Percentiles rank a stretch among this genome's conserved stretches.
These are phyloP conservation scores for Pyrenula aspistea DNA, from an alignment of 495 filamentous ascomycete species.

Conservation along the genomic window DNA sequence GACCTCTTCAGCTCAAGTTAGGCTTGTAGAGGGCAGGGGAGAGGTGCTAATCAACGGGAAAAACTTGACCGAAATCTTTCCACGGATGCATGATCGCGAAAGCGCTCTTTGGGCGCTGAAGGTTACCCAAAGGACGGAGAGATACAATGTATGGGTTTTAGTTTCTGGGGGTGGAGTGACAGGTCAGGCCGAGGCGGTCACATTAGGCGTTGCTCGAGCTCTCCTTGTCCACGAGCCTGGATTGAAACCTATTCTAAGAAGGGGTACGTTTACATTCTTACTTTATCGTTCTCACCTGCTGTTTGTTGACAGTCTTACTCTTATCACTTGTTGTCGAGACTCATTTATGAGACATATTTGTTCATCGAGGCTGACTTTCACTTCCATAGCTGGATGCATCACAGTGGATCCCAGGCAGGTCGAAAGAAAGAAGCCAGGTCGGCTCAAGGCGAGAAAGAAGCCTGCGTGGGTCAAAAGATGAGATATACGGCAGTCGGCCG, in stretches of 20 bases:
- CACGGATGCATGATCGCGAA: slow-evolving; percentile 84
- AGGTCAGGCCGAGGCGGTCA: slow-evolving; percentile 90
- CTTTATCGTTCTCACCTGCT: slow-evolving; percentile 2
- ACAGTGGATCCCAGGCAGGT: slow-evolving; percentile 86
- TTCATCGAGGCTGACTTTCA: slow-evolving; percentile 4
- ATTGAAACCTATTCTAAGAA: slow-evolving; percentile 74
- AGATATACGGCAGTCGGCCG: too few species aligned
- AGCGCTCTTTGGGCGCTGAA: slow-evolving; percentile 86
- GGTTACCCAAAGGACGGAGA: slow-evolving; percentile 71
- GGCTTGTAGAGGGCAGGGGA: slow-evolving; percentile 81
- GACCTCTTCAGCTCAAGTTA: slow-evolving; percentile 68
- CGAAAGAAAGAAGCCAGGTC: slow-evolving; percentile 96
- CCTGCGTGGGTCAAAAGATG: slow-evolving; percentile 89
- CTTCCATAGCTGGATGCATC: slow-evolving; percentile 65
- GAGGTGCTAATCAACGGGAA: slow-evolving; percentile 85
- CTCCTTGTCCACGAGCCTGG: slow-evolving; percentile 81
- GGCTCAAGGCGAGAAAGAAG: slow-evolving; percentile 94
- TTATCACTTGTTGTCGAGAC: too few species aligned
- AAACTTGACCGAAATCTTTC: slow-evolving; percentile 64
- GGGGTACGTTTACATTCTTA: slow-evolving; percentile 52
- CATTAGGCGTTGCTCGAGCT: slow-evolving; percentile 81
- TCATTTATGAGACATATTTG: too few species aligned
- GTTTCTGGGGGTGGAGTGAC: slow-evolving; percentile 80
- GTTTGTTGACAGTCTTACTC: too few species aligned
- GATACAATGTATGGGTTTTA: slow-evolving; percentile 90